These are phyloP conservation scores for Leptographium lundbergii DNA, from an alignment of 2,329 filamentous ascomycete genomes.

Conservation along the genomic window DNA sequence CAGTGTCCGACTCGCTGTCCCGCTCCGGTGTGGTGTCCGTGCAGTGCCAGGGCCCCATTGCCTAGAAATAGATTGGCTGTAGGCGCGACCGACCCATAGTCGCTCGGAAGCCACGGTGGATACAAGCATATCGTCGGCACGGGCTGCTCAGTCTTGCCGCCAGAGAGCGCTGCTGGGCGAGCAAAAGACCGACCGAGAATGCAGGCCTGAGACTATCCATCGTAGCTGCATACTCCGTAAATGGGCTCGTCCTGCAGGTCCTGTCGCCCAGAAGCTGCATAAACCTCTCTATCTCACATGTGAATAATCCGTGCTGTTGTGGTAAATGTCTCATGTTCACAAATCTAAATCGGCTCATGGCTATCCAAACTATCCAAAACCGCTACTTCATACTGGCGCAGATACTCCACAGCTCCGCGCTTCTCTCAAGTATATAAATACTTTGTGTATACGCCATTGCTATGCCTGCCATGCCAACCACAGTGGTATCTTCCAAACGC, in stretches of 20 bases:
- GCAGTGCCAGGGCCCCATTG: neutral
- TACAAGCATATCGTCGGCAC: neutral
- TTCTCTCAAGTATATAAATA: neutral
- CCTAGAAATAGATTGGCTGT: neutral
- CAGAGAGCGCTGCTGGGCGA: neutral
- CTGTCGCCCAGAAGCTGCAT: neutral
- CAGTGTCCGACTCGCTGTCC: neutral
- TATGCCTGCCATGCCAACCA: slow-evolving; percentile 4
- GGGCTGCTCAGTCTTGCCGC: neutral
- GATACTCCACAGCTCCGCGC: neutral
- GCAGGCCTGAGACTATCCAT: too few species aligned
- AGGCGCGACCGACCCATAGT: neutral
- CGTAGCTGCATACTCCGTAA: neutral
- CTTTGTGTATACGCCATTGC: slow-evolving; percentile 3
- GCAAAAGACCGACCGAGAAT: neutral
- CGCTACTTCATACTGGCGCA: too few species aligned
- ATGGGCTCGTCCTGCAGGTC: neutral
- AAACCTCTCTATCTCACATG: neutral
- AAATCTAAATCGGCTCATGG: too few species aligned
- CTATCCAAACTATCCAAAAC: too few species aligned
- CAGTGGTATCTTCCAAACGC: slow-evolving; percentile 2
- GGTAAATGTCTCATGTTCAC: neutral
- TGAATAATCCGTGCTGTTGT: too few species aligned
- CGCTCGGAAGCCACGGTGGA: neutral
- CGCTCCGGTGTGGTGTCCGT: too few species aligned